Evolutionary conservation across 352 stramenopile genomes (phyloP), one percentile per base, ranked within the genome.

Genomic region (Phytophthora melonis): DNA sequence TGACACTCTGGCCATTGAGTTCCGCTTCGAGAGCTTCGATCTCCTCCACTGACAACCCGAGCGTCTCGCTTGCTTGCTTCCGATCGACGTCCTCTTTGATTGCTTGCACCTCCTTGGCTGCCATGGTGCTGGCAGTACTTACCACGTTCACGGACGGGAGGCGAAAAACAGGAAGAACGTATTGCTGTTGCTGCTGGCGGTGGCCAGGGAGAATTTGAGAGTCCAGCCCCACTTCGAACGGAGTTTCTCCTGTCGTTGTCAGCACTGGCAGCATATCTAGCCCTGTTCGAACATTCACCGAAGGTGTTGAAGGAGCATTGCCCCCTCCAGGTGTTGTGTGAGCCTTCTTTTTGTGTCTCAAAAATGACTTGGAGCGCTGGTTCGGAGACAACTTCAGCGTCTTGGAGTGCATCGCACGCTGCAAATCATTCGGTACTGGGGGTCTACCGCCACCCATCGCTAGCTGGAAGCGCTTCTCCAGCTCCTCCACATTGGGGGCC

Each of bases 221-320:
- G 14, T 70, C 78, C 23, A 95, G 70, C 6, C 86, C 88, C 13
- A 93, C 69, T 62, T 95, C 88, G 50, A 94, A 93, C 5, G 88
- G 83, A 0, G 88, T 93, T 66, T 95, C 86, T 25, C 79, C 88
- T 14, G 72, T 78, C 30, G 63, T 92, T 21, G 87, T 94, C 11
- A 95, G 67, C n/a, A 95, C 79, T 6, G 87, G 87, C 0, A 95
- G 74, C 55, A 95, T 87, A 36, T 93, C 83, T 7, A 93, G 18
- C 43, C 59, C 76, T 16, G 76, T 76, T n/a, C 80, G 84, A 55
- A 80, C 36, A 21, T 69, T 66, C 21, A 62, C 63, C 50, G 73
- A 41, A 19, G 71, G 45, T 3, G 21, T 1, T 52, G 58, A 57
- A 7, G 49, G 27, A 47, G 43, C 13, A 65, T 19, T 65, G 69